These are phyloP conservation scores for Acarospora socialis DNA, from an alignment of 2,329 filamentous ascomycete genomes.

Conservation along the genomic window DNA sequence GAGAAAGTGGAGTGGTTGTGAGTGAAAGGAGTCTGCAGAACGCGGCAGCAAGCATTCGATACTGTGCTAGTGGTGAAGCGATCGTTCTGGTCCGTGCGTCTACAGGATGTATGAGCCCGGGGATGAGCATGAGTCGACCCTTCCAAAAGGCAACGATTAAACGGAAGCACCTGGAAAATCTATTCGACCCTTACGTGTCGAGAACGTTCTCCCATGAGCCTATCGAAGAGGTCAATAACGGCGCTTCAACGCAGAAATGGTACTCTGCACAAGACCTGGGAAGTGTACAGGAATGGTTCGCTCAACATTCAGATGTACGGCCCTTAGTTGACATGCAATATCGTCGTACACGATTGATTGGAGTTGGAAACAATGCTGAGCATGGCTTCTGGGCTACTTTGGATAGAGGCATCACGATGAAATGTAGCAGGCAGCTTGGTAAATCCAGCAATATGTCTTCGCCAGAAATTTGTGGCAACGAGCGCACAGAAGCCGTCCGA, in stretches of 20 bases:
- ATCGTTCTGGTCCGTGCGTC: slow-evolving; percentile 13
- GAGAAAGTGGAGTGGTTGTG: slow-evolving; percentile 31
- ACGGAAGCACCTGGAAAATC: slow-evolving; percentile 6
- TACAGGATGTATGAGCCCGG: not conserved
- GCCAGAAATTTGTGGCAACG: slow-evolving; percentile 7
- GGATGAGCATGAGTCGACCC: not conserved
- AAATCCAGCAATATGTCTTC: slow-evolving; percentile 6
- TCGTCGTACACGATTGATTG: slow-evolving; percentile 34
- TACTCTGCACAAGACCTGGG: slow-evolving; percentile 4
- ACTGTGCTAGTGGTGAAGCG: slow-evolving; percentile 12
- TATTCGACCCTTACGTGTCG: slow-evolving; percentile 3
- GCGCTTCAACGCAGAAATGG: slow-evolving; percentile 3
- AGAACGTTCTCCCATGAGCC: not conserved
- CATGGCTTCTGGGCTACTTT: slow-evolving; percentile 34
- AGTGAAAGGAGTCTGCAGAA: slow-evolving; percentile 21
- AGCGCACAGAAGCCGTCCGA: slow-evolving; percentile 14
- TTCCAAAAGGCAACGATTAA: slow-evolving; percentile 2
- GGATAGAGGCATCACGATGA: slow-evolving; percentile 33
- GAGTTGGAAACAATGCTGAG: slow-evolving; percentile 29
- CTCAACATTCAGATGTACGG: slow-evolving; percentile 27
- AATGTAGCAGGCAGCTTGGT: slow-evolving; percentile 14
- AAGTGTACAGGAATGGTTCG: slow-evolving; percentile 24
- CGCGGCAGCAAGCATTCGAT: slow-evolving; percentile 15
- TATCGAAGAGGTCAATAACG: not conserved
- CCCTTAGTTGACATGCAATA: slow-evolving; percentile 34